Conservation (phyloP, 2,329 filamentous ascomycete species). For the Fusarium haematococcum region DNA sequence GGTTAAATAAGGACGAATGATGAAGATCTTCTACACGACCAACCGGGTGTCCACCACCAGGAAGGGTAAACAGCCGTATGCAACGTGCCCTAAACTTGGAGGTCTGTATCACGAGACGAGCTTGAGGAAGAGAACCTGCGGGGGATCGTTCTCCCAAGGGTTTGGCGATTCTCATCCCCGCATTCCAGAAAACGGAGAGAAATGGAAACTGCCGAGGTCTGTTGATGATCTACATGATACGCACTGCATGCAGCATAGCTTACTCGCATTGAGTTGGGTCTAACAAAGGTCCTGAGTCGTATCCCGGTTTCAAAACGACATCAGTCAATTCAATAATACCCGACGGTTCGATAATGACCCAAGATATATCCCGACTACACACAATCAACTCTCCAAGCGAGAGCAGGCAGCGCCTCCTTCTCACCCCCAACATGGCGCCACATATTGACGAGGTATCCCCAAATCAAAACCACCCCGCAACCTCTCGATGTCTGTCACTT, state of each 20-base stretch:
- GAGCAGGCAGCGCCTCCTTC: not conserved
- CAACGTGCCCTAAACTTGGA: not conserved
- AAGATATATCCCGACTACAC: not conserved
- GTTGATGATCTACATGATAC: constrained; percentile 8
- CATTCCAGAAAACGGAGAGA: constrained; percentile 11
- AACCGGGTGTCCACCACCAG: not conserved
- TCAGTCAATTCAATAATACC: not conserved
- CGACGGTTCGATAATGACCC: not conserved
- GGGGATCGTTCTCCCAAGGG: not conserved
- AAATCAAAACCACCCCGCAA: not conserved
- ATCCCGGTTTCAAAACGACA: not conserved
- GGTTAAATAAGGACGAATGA: not conserved
- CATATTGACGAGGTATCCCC: not conserved
- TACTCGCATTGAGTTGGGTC: not conserved
- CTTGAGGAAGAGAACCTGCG: not conserved
- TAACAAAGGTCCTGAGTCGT: not conserved
- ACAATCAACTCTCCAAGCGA: not conserved
- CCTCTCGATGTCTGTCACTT: not conserved
- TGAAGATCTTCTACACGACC: not conserved
- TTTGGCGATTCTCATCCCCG: not conserved
- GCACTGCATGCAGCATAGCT: constrained; percentile 3
- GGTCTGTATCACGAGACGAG: not conserved
- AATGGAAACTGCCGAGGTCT: constrained; percentile 14
- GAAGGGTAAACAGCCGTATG: constrained; percentile 5
- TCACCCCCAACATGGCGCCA: constrained; percentile 1